Evolutionary conservation across 2,329 filamentous ascomycete genomes (phyloP).

Genomic region (Ceratocystis cubensis): DNA sequence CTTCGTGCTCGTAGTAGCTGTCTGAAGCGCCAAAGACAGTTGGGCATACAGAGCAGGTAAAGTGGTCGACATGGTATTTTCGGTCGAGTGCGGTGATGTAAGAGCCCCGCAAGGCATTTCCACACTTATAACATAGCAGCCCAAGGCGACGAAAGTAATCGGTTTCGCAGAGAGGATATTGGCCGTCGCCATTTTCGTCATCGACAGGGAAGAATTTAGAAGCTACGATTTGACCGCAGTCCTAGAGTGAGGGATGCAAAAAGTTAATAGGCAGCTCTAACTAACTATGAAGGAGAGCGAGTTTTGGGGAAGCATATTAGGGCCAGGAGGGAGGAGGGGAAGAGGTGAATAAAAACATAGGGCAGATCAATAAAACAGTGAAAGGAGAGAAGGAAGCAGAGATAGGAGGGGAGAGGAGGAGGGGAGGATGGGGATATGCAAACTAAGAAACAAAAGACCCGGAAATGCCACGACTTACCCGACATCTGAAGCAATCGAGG

Average conservation of each 20-base stretch:
- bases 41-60: slow-evolving; percentile 91
- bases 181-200: slow-evolving; percentile 68
- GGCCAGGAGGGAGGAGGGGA: background rate
- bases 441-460: slow-evolving; percentile 11
- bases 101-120: slow-evolving; percentile 82
- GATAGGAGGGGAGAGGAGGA: slow-evolving; percentile 8
- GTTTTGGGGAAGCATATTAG: background rate
- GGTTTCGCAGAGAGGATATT: slow-evolving; percentile 93
- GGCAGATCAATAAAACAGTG: background rate
- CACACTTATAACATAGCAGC: slow-evolving; percentile 82
- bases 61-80: slow-evolving; percentile 98
- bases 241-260: slow-evolving; percentile 41
- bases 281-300: slow-evolving; percentile 8
- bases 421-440: slow-evolving; percentile 17
- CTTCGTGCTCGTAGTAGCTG: slow-evolving; percentile 97
- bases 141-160: slow-evolving; percentile 93
- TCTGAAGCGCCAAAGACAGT: slow-evolving; percentile 98
- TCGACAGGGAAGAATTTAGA: slow-evolving; percentile 98
- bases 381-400: background rate
- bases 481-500: slow-evolving; percentile 93
- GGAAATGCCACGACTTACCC: slow-evolving; percentile 46
- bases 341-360: background rate
- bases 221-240: slow-evolving; percentile 91
- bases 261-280: slow-evolving; percentile 17
- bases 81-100: slow-evolving; percentile 96